Conservation (phyloP, 1,284 basidiomycete genomes). For the Albatrellus sp. region DNA sequence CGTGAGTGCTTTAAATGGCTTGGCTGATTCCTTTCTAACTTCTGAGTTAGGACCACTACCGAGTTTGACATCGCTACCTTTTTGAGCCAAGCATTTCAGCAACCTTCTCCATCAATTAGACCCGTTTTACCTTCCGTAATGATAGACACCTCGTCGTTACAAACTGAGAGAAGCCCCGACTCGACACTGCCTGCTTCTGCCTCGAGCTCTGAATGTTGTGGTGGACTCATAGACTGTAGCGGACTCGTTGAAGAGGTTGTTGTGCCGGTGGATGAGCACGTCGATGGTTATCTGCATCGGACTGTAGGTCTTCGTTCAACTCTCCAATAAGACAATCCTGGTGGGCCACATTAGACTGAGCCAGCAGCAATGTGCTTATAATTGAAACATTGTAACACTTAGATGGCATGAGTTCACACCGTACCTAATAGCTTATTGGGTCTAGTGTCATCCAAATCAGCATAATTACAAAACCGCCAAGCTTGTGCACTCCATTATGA, state of each 20-base stretch:
- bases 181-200: background rate
- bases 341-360: background rate
- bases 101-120: background rate
- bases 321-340: background rate
- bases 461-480: background rate
- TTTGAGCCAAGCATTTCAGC: background rate
- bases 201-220: conserved; percentile 1
- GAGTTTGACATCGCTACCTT: background rate
- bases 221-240: conserved; percentile 1
- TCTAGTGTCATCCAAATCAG: background rate
- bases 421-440: background rate
- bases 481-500: background rate
- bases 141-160: background rate
- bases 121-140: background rate
- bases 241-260: background rate
- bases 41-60: background rate
- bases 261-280: no score
- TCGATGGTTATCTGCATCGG: no score
- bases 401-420: background rate
- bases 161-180: background rate
- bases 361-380: no score
- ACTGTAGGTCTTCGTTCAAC: no score
- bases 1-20: no score
- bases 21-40: background rate
- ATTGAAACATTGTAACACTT: background rate